Evolutionary conservation across 2,329 filamentous ascomycete genomes (phyloP), one percentile per base, ranked within the genome.

Genomic region (Cordyceps cicadae): DNA sequence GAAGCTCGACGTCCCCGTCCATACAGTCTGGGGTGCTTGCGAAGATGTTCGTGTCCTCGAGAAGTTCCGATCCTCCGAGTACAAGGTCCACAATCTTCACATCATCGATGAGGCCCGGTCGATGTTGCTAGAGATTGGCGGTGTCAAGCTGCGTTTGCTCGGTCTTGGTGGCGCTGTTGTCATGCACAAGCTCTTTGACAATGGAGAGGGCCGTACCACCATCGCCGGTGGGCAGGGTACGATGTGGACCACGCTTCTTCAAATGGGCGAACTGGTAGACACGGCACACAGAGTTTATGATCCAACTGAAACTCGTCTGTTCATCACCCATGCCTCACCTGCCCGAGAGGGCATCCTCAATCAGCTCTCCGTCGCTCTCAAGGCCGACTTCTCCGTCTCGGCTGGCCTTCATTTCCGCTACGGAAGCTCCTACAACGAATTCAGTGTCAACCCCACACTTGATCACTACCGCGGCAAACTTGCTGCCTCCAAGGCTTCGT

Each of bases 121-220:
- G 43, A 90, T 96, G 80, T 81, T 99, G 67, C 82, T 99, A 62
- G 94, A 99, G 76, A 82, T 97, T 63, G 94, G 93, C 61, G 94
- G 94, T 61, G 91, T 99, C 60, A 97, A 97, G 82, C 85, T 99
- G 65, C 89, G 94, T 69, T 83, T 99, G 54, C 84, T 99, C 34
- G 94, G 94, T 64, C 82, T 99, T 39, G 94, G 94, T 66, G 94
- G 94, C 69, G 94, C 94, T 7, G 93, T 99, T 5, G 94, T 99
- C 63, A 99, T 99, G 92, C 94, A 99, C 82, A 99, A 99, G 81
- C 85, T 99, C 19, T 99, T 99, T 70, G 94, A 99, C 75, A 99
- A 99, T 67, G 94, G 94, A 59, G 94, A 99, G 72, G 94, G 94
- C 63, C 87, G 93, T 75, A 99, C 94, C 55, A 99, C 95, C 2